Evolutionary conservation across 2,329 filamentous ascomycete species (phyloP), one percentile per base, ranked within the genome.

Genomic region (Fusarium udum): DNA sequence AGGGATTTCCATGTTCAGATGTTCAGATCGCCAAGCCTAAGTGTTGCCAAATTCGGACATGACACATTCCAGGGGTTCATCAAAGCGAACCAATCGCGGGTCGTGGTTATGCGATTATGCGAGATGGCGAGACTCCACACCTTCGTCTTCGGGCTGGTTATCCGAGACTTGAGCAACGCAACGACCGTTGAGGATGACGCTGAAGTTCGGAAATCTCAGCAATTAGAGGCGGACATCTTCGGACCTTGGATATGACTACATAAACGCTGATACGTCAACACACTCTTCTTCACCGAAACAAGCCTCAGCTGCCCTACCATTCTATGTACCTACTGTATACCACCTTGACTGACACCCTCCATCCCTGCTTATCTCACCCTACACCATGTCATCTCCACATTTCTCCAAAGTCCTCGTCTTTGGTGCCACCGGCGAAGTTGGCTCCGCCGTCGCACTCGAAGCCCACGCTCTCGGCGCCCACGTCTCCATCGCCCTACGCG

Each of bases 391-490:
- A 32, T 32, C 57, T 16, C 39, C 57, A 51, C 36, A 53, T 37
- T 53, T 60, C 39, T 63, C 61, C 24, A 58, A 43, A n/a, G 42
- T 64, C 42, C 53, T 64, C n/a, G 28, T 64, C 26, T 59, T 64
- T 46, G 61, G 61, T 37, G 53, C 61, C 14, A 60, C 61, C 1
- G 61, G 61, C 45, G 42, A 64, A 36, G 53, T 64, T 24, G 61
- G 61, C 42, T 59, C 61, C 18, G 53, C 61, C 53, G 40, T 48
- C 14, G 53, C 53, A n/a, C 61, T 48, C 34, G 6, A 64, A 16
- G 61, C 40, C 36, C 49, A 39, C 6, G 39, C 53, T 52, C 63
- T 56, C 14, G 58, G 58, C 22, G 58, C 58, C 20, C 15, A 37
- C 12, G 58, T 61, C 12, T 34, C 14, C 22, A 49, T 49, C 22